phyloP scores from a whole-genome alignment of 768 basidiomycete species.

The Erythrobasidium yunnanense region DNA sequence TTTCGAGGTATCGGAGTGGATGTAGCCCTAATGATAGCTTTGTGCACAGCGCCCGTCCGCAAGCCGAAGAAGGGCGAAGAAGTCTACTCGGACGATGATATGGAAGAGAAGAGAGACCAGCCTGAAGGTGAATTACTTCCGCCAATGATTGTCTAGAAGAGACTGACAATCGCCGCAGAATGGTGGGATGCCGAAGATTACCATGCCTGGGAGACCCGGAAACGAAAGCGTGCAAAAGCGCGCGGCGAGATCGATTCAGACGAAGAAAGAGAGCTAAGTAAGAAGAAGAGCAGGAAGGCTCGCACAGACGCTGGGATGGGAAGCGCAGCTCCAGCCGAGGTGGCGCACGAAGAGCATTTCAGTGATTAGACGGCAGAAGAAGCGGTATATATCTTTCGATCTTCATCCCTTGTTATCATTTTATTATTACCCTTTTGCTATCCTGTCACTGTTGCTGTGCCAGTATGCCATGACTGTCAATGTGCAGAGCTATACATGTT shows the following conservation, averaged over 20 bases:
- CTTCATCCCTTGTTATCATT: too few species aligned
- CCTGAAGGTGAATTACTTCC: slow-evolving; percentile 13
- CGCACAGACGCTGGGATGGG: neutral
- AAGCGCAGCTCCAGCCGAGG: neutral
- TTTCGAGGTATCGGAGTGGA: neutral
- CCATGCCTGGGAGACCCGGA: slow-evolving; percentile 23
- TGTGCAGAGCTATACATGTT: too few species aligned
- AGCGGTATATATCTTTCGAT: too few species aligned
- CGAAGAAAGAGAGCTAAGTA: slow-evolving; percentile 2
- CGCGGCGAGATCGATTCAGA: slow-evolving; percentile 15
- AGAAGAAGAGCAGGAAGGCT: slow-evolving; percentile 3
- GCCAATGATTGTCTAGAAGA: too few species aligned
- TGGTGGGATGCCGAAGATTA: slow-evolving; percentile 25
- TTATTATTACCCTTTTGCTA: too few species aligned
- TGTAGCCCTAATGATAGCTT: neutral
- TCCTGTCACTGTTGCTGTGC: too few species aligned
- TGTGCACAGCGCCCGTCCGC: neutral
- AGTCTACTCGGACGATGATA: slow-evolving; percentile 18
- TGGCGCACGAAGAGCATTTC: neutral
- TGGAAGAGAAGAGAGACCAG: slow-evolving; percentile 13
- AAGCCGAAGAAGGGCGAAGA: slow-evolving; percentile 26
- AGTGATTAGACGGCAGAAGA: neutral
- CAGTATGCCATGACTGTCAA: too few species aligned
- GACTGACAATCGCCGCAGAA: too few species aligned
- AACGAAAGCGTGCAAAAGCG: slow-evolving; percentile 20